Conservation (phyloP, 176 grass and related monocot species). For the Tuctoria greenei region DNA sequence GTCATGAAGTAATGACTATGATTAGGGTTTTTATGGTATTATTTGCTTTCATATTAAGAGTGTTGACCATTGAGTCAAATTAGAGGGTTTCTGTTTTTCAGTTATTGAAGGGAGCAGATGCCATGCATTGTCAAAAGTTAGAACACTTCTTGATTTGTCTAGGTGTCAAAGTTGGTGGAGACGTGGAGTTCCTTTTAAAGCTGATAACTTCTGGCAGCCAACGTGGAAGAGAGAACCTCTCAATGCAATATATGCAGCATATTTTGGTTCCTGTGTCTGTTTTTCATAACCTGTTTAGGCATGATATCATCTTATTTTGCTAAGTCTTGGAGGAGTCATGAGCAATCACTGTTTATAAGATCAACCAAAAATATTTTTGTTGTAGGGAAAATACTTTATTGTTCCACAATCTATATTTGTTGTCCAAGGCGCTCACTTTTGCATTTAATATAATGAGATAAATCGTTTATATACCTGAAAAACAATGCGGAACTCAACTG, state of each 20-base stretch:
- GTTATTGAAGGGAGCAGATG: conserved; percentile 9
- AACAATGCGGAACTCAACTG: conserved; percentile 16
- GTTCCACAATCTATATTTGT: not conserved
- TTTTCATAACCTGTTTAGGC: conserved; percentile 5
- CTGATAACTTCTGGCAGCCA: conserved; percentile 10
- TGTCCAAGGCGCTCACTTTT: not conserved
- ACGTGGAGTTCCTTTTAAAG: conserved; percentile 12
- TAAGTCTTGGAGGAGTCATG: not conserved
- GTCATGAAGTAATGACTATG: not conserved
- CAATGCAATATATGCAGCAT: conserved; percentile 27
- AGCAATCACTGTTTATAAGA: conserved; percentile 11
- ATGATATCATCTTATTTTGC: conserved; percentile 26
- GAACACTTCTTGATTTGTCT: conserved; percentile 10
- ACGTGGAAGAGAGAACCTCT: conserved; percentile 11
- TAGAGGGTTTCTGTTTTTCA: not conserved
- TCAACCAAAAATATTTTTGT: not conserved
- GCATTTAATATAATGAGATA: conserved; percentile 1
- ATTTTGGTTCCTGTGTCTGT: conserved; percentile 14
- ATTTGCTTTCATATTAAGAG: conserved; percentile 22
- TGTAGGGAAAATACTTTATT: not conserved
- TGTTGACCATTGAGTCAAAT: conserved; percentile 7
- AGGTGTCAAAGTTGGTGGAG: conserved; percentile 11
- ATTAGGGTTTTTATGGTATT: conserved; percentile 23
- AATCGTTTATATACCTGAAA: conserved; percentile 29
- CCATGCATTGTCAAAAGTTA: conserved; percentile 8